Evolutionary conservation across 768 basidiomycete genomes (phyloP), one percentile per base, ranked within the genome.

Genomic region (Suillus bovinus): DNA sequence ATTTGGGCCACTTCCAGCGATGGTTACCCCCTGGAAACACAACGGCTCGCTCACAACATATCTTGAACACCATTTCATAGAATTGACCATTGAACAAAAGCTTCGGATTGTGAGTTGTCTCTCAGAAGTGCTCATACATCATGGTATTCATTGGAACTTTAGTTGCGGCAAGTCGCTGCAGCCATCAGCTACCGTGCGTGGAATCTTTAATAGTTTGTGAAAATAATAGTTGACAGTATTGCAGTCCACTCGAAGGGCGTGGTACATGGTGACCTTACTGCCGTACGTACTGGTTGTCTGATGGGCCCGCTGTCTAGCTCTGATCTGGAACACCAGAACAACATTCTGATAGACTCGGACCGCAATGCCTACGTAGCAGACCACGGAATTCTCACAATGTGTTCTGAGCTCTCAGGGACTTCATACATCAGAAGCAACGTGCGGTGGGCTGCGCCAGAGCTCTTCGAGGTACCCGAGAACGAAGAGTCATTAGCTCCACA

Each of bases 261-360:
- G 31, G 71, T 82, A 17, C 82, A 81, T 55, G 81, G 81, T 0
- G 81, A 83, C 57, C 70, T 82, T 24, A 80, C 79, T 63, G 81
- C 77, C 24, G 81, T 80, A 58, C 53, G 70, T 69, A 50, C 16
- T 27, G 39, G 27, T 9, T 17, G 50, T 17, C 9, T 27, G 4
- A 2, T 34, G n/a, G n/a, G 8, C 14, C 49, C 41, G 3, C 47
- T 20, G 24, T 54, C 9, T 59, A 20, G 16, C 11, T 52, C 17
- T 22, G 42, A 36, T 31, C n/a, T 55, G 20, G 34, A 29, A 36
- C 13, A 24, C 4, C 44, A 78, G 78, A 71, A 68, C 1, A 78
- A 80, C 61, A 65, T 79, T 5, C 67, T 80, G 20, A 72, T 79
- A 55, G 69, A 78, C 59, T 53, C 59, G 13, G 66, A 70, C 5